These are phyloP conservation scores for Aeminium ludgeri DNA, from an alignment of 495 filamentous ascomycete genomes.

Conservation along the genomic window DNA sequence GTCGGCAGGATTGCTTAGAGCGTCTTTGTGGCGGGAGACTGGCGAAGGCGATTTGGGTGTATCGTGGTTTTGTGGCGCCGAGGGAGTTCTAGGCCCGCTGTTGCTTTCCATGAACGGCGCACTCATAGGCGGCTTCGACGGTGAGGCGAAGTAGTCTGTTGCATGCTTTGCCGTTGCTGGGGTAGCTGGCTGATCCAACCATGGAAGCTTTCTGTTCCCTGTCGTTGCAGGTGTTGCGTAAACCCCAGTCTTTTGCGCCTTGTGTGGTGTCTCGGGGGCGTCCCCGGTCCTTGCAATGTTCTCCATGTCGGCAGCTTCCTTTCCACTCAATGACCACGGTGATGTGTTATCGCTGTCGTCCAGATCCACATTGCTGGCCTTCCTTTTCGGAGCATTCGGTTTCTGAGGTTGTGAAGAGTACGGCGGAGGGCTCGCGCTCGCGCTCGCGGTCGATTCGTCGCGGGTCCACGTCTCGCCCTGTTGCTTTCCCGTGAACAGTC, in stretches of 20 bases:
- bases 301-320: background rate
- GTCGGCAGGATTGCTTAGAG: constrained; percentile 10
- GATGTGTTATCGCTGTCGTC: constrained; percentile 13
- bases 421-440: constrained; percentile 3
- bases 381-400: constrained; percentile 5
- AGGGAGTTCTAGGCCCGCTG: background rate
- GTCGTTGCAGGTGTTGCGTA: constrained; percentile 30
- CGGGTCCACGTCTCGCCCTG: background rate
- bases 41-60: constrained; percentile 6
- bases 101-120: background rate
- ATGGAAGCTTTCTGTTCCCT: constrained; percentile 32
- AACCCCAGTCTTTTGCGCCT: constrained; percentile 29
- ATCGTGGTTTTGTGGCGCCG: background rate
- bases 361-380: background rate
- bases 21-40: constrained; percentile 9
- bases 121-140: background rate
- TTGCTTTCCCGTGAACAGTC: constrained; percentile 1
- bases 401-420: background rate
- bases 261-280: constrained; percentile 30
- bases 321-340: constrained; percentile 11
- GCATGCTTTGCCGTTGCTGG: background rate
- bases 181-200: constrained; percentile 16
- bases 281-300: no score
- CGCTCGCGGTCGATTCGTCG: constrained; percentile 5
- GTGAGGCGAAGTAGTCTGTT: constrained; percentile 4